Evolutionary conservation across 495 filamentous ascomycete species (phyloP), one percentile per base, ranked within the genome.

Genomic region (Penicillium psychrofluorescens): DNA sequence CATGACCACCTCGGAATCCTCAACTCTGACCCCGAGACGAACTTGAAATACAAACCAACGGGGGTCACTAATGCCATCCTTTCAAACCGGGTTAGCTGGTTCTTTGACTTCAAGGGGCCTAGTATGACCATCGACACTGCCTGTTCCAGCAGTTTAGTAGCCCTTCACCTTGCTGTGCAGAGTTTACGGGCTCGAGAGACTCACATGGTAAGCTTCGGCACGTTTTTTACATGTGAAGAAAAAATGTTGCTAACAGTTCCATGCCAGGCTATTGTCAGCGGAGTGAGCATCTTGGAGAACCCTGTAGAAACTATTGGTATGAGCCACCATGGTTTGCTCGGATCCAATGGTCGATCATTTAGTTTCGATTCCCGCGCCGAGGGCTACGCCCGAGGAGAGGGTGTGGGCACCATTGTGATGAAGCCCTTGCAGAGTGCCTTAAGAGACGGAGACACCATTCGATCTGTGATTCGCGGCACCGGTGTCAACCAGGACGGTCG

Each of bases 21-120:
- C 12, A 54, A 57, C 35, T 44, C 48, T 8, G 56, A 59, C 30
- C 45, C 54, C 9, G 56, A 59, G 29, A 54, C 45, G 1, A 15
- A 45, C 8, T 31, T 54, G 2, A 59, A 57, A 28, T 57, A 59
- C 36, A 57, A 52, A 22, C 50, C 56, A 8, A 56, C 53, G 2
- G 56, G 69, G 44, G 48, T 51, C 13, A 52, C 50, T 8, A 63
- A 55, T 31, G 45, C 69, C 2, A 66, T 74, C 30, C 49, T 76
- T 33, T 64, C 75, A 7, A 78, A 77, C 46, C 66, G 76, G 1
- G 54, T 79, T 7, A 70, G 70, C 8, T 70, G 63, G 22, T 75
- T 73, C 51, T 75, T 63, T 40, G 63, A 77, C 43, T 62, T 74
- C 9, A 56, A 58, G 29, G 77, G 76, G 0, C 63, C 71, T 4